Evolutionary conservation across 2,329 filamentous ascomycete species (phyloP), one percentile per base, ranked within the genome.

Genomic region (Xylariaceae sp.): DNA sequence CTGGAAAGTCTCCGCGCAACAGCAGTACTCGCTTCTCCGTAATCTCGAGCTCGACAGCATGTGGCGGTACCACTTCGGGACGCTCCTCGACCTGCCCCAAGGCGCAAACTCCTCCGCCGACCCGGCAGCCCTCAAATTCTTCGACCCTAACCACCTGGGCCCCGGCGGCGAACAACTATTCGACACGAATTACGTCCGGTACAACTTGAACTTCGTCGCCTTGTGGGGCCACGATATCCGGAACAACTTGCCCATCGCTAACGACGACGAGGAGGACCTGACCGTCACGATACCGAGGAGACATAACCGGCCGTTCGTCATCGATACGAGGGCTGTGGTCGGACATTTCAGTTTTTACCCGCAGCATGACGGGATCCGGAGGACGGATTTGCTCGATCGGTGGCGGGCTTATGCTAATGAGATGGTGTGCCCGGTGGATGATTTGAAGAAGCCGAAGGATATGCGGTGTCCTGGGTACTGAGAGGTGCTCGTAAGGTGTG

Each of bases 141-240:
- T 39, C 22, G 48, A 49, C 12, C 37, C 40, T 20, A 48, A 50
- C 22, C 37, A 48, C 19, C 37, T 41, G 3, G 47, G 52, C 8
- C 57, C 56, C 2, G 58, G 60, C 2, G 59, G 52, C n/a, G 59
- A 63, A 45, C 62, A 64, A 48, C 62, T 65, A 8, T 73, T 70
- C 67, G 68, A 74, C 45, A 75, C 75, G 33, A 66, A 72, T 22
- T 74, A 72, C 25, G 62, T 67, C 44, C 67, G 74, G 23, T 69
- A 77, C 53, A 77, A 74, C 40, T 71, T 75, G 27, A 76, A 79
- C 53, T 75, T 81, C 49, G 66, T 78, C 22, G 74, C 73, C 29
- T 65, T 80, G 38, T 70, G 73, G 64, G 74, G 75, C 7, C 64
- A 65, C 43, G 75, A 80, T 53, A 70, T 76, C 27, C 65, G 67